Conservation (phyloP, 805 yeast species). For the Cyberlindnera maclurae region DNA sequence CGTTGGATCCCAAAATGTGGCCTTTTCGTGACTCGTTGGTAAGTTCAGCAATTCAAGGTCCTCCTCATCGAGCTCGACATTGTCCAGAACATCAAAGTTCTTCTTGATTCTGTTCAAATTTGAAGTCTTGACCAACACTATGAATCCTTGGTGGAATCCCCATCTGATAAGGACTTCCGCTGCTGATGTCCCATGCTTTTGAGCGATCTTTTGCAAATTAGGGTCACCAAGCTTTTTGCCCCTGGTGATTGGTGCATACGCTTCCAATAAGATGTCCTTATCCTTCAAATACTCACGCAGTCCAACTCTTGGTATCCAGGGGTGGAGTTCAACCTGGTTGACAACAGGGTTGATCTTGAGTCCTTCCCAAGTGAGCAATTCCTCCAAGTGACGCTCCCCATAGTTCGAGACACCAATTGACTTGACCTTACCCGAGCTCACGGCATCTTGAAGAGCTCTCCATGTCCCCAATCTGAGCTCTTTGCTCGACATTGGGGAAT, state of each 20-base stretch:
- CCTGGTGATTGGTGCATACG: conserved; percentile 69
- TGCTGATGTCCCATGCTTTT: conserved; percentile 38
- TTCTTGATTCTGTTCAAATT: conserved; percentile 42
- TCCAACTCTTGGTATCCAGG: conserved; percentile 59
- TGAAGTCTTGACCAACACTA: conserved; percentile 64
- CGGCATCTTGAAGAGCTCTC: conserved; percentile 70
- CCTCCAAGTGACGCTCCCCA: conserved; percentile 52
- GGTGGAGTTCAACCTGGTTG: conserved; percentile 64
- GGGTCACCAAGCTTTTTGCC: conserved; percentile 54
- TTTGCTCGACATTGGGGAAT: conserved; percentile 49
- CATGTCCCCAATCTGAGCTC: conserved; percentile 52
- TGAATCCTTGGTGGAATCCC: conserved; percentile 65
- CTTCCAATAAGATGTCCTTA: conserved; percentile 53
- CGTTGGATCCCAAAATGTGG: conserved; percentile 6
- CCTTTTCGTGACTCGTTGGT: conserved; percentile 28
- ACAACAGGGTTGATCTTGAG: conserved; percentile 47
- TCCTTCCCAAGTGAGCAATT: conserved; percentile 50
- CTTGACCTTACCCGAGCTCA: conserved; percentile 47
- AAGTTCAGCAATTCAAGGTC: conserved; percentile 37
- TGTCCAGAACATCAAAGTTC: conserved; percentile 50
- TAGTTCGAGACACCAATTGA: conserved; percentile 78
- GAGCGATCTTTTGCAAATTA: conserved; percentile 40
- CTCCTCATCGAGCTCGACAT: conserved; percentile 32
- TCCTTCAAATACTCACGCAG: conserved; percentile 43
- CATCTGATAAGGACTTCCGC: conserved; percentile 67